Base-by-base conservation (phyloP, 345 rosid genomes). In the Dipteronia dyeriana region DNA sequence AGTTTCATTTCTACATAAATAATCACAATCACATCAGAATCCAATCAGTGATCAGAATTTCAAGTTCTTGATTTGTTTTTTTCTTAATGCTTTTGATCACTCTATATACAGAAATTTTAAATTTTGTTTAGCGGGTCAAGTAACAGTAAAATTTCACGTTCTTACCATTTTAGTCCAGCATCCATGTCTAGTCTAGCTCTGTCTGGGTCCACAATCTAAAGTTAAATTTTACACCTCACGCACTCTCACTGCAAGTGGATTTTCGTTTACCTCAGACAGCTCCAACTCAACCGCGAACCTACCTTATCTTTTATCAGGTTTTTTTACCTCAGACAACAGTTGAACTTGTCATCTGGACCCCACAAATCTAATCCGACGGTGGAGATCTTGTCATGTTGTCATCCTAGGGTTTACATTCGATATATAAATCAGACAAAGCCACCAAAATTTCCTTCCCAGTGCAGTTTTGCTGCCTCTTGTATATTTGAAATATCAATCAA, bases 301-400 rank as follows among this genome's bases (percentile, higher is more conserved):
- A 57, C 49, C 66, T 72, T 60, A 57, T 72, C 75, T 31, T 34
- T 14, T n/a, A 23, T 9, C 41, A 17, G 67, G 9, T 41, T 41
- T 41, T 73, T 73, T 39, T 13, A 22, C n/a, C n/a, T 57, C 22
- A 20, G 63, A 22, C 63, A 0, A 13, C 3, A 1, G 11, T 62
- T 71, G 17, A 75, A 69, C 45, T 31, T 64, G 66, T 41, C 47
- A 47, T 4, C 16, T 9, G 75, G 81, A 75, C 51, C 80, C 85
- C 76, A 47, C 78, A 59, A 23, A 20, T 25, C 59, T 7, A 68
- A 84, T 82, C 85, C 76, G 13, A 82, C 87, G 86, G 88, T 73
- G 11, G 16, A 66, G 74, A 76, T 80, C 67, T 82, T 62, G 63
- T 61, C 66, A 2, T 25, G 3, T 7, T 9, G 19, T 38, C 75